These are phyloP conservation scores for Rhipidocladum racemiflorum DNA, from an alignment of 176 grass and related monocot species.

Conservation along the genomic window DNA sequence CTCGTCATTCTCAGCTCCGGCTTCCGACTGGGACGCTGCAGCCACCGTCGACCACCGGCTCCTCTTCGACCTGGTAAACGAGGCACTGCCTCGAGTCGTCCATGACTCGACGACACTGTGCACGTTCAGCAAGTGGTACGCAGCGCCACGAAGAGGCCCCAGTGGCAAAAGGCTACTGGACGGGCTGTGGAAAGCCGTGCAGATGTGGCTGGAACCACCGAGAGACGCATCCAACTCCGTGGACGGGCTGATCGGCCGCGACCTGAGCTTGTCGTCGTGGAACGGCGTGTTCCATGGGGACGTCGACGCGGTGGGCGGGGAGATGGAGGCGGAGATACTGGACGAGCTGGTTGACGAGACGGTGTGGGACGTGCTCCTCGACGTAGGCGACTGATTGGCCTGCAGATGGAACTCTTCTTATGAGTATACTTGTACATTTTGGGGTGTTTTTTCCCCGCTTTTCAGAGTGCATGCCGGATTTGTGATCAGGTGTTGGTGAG, in stretches of 20 bases:
- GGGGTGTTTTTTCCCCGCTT: neutral
- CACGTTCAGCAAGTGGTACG: slow-evolving; percentile 48
- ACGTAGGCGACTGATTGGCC: slow-evolving; percentile 40
- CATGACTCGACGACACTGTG: slow-evolving; percentile 20
- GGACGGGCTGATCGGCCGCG: slow-evolving; percentile 61
- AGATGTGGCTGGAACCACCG: slow-evolving; percentile 20
- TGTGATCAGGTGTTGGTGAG: slow-evolving; percentile 13
- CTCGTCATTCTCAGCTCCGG: slow-evolving; percentile 10
- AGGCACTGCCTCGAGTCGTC: slow-evolving; percentile 46
- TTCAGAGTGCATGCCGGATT: slow-evolving; percentile 25
- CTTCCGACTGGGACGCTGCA: neutral
- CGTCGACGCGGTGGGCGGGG: slow-evolving; percentile 38
- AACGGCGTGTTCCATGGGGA: slow-evolving; percentile 44
- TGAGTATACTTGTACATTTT: slow-evolving; percentile 41
- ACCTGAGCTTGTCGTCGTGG: slow-evolving; percentile 64
- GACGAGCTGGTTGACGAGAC: slow-evolving; percentile 75
- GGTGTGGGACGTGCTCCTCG: slow-evolving; percentile 65
- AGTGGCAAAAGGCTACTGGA: slow-evolving; percentile 56
- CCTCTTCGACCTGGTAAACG: slow-evolving; percentile 78
- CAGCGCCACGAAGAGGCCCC: neutral
- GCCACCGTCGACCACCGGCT: slow-evolving; percentile 45
- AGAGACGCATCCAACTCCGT: slow-evolving; percentile 29
- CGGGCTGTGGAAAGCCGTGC: slow-evolving; percentile 42
- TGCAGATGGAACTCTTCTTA: neutral
- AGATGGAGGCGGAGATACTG: slow-evolving; percentile 62